A percentile compares a stretch with the other conserved stretches of the same genome.
Conservation (phyloP, 768 basidiomycete genomes). For the Pholiota molesta region DNA sequence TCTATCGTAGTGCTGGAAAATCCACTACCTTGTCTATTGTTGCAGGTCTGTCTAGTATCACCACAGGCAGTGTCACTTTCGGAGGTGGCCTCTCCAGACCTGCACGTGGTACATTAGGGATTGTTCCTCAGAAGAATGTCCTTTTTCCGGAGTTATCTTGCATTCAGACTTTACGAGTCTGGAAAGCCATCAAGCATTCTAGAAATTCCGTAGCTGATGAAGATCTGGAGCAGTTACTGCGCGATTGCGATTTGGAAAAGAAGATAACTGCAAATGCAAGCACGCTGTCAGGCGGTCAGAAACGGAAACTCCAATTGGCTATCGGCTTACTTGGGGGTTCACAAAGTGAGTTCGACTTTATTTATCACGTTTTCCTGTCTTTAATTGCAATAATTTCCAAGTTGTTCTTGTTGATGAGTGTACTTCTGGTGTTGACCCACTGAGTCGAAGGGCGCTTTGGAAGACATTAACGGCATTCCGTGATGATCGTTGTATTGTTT, state of each 20-base stretch:
- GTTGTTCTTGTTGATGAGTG: constrained; percentile 69
- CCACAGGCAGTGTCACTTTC: constrained; percentile 57
- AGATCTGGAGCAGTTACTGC: constrained; percentile 64
- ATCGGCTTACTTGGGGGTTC: constrained; percentile 80
- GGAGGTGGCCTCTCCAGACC: constrained; percentile 57
- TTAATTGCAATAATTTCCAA: constrained; percentile 18
- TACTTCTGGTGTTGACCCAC: constrained; percentile 81
- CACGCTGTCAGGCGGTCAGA: constrained; percentile 79
- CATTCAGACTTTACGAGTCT: constrained; percentile 71
- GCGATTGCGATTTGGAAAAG: constrained; percentile 72
- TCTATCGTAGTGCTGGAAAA: constrained; percentile 65
- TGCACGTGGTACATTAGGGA: constrained; percentile 68
- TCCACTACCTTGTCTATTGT: constrained; percentile 72
- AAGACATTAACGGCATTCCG: constrained; percentile 69
- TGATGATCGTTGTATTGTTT: constrained; percentile 67
- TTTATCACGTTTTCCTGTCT: background rate
- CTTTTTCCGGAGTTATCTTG: constrained; percentile 78
- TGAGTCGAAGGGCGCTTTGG: constrained; percentile 81
- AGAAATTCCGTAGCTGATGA: constrained; percentile 46
- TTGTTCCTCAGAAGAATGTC: constrained; percentile 85
- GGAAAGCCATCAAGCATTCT: constrained; percentile 74
- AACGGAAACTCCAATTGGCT: constrained; percentile 82
- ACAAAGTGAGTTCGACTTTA: constrained; percentile 42
- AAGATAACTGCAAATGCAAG: constrained; percentile 70
- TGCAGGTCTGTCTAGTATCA: constrained; percentile 61